phyloP scores from a whole-genome alignment of 2,329 filamentous ascomycete genomes.

The Fusarium euwallaceae region DNA sequence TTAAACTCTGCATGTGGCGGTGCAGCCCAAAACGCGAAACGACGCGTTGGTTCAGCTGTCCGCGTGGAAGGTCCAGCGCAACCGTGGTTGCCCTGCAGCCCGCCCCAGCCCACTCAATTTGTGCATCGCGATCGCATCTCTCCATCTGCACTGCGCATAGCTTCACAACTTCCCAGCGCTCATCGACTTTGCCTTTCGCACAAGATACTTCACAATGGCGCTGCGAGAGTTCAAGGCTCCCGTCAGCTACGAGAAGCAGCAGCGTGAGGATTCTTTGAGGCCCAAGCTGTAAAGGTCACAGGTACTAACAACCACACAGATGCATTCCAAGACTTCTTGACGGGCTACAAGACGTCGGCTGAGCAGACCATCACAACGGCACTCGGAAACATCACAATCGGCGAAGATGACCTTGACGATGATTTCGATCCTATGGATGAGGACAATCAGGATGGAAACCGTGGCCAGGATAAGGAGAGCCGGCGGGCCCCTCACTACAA shows the following conservation, averaged over 20 bases:
- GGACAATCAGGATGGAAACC: slow-evolving; percentile 71
- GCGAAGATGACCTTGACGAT: slow-evolving; percentile 87
- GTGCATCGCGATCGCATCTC: slow-evolving; percentile 44
- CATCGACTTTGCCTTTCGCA: slow-evolving; percentile 31
- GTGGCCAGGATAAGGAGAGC: slow-evolving; percentile 63
- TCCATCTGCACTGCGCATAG: slow-evolving; percentile 22
- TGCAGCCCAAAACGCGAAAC: slow-evolving; percentile 50
- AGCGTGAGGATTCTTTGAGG: slow-evolving; percentile 68
- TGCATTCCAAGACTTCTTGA: slow-evolving; percentile 89
- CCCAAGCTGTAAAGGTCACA: slow-evolving; percentile 12
- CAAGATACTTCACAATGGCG: slow-evolving; percentile 73
- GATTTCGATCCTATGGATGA: slow-evolving; percentile 96
- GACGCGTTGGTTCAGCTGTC: slow-evolving; percentile 46
- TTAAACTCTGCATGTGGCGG: slow-evolving; percentile 46
- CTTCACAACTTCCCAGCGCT: slow-evolving; percentile 32
- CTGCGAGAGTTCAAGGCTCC: slow-evolving; percentile 82
- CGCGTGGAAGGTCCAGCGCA: slow-evolving; percentile 30
- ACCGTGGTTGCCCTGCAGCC: slow-evolving; percentile 43
- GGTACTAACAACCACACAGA: slow-evolving; percentile 61
- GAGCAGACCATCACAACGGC: slow-evolving; percentile 82
- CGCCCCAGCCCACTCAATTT: slow-evolving; percentile 51
- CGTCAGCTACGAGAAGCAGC: slow-evolving; percentile 90
- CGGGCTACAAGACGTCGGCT: slow-evolving; percentile 85
- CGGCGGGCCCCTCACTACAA: slow-evolving; percentile 77
- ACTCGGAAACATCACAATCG: slow-evolving; percentile 85